These are phyloP conservation scores for Hypoxylon sp. DNA, from an alignment of 2,329 filamentous ascomycete species.

Conservation along the genomic window DNA sequence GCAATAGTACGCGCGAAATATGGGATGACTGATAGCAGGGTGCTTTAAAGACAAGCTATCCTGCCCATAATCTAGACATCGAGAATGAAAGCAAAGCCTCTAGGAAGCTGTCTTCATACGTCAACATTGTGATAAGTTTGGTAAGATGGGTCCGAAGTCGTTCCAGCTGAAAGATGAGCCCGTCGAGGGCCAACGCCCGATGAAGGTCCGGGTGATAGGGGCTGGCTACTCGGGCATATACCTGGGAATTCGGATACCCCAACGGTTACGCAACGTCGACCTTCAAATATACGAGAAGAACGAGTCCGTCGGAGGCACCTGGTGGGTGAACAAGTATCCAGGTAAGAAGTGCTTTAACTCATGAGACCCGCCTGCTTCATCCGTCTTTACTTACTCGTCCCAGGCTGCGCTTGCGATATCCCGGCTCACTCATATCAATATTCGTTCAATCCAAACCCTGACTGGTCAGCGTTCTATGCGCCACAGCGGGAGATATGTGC, in stretches of 20 bases:
- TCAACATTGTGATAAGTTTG: not conserved
- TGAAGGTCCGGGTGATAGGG: slow-evolving; percentile 49
- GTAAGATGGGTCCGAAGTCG: slow-evolving; percentile 18
- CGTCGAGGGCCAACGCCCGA: slow-evolving; percentile 43
- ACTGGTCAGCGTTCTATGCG: slow-evolving; percentile 62
- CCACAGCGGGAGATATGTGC: slow-evolving; percentile 57
- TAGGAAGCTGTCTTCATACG: not conserved
- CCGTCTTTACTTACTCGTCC: slow-evolving; percentile 11
- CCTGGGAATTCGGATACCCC: slow-evolving; percentile 46
- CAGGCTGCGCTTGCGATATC: slow-evolving; percentile 47
- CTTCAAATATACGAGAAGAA: slow-evolving; percentile 48
- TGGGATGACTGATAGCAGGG: not conserved
- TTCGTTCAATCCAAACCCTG: slow-evolving; percentile 62
- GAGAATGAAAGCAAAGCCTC: not conserved
- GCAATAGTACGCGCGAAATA: not conserved
- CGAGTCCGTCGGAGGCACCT: slow-evolving; percentile 49
- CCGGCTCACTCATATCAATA: slow-evolving; percentile 63
- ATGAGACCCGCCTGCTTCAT: not conserved
- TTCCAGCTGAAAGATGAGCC: slow-evolving; percentile 42
- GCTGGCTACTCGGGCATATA: slow-evolving; percentile 49
- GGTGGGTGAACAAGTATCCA: slow-evolving; percentile 50
- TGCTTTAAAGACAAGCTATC: not conserved
- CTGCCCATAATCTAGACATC: no score
- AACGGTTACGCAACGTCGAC: slow-evolving; percentile 47
- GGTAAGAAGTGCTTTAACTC: slow-evolving; percentile 29